A percentile compares a stretch with the other conserved stretches of the same genome.
Conservation (phyloP, 352 stramenopile species). For the Phytopythium sindhum region DNA sequence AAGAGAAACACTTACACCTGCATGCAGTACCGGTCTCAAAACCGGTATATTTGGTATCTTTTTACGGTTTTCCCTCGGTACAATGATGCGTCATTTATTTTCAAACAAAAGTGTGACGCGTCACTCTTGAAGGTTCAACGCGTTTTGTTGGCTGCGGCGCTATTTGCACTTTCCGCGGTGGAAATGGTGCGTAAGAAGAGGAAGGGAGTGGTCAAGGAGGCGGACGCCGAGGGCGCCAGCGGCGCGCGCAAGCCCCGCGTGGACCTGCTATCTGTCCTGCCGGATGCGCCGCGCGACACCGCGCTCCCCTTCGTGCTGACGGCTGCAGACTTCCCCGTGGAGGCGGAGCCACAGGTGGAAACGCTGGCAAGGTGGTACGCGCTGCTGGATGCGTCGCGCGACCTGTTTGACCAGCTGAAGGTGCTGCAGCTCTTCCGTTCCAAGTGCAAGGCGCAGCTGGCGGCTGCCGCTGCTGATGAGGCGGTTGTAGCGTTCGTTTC, state of each 20-base stretch:
- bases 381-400: slow-evolving; percentile 25
- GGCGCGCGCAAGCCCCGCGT: slow-evolving; percentile 23
- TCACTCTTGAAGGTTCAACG: not conserved
- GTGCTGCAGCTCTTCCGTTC: slow-evolving; percentile 69
- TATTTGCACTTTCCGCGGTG: not conserved
- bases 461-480: slow-evolving; percentile 1
- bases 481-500: slow-evolving; percentile 14
- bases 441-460: slow-evolving; percentile 36
- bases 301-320: slow-evolving; percentile 30
- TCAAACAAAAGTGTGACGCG: not conserved
- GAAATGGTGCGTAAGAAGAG: slow-evolving; percentile 81
- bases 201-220: slow-evolving; percentile 67
- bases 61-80: not conserved
- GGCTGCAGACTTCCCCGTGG: slow-evolving; percentile 15
- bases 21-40: not conserved
- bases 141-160: not conserved
- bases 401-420: slow-evolving; percentile 71
- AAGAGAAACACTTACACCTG: too few relatives aligned
- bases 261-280: slow-evolving; percentile 26
- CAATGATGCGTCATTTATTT: not conserved
- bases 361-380: slow-evolving; percentile 44
- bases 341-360: slow-evolving; percentile 9
- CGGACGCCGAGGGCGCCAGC: slow-evolving; percentile 17
- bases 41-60: too few relatives aligned
- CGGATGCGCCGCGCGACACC: slow-evolving; percentile 28